phyloP scores from a whole-genome alignment of 371 early-diverging fungal species.

The Homolaphlyctis polyrhiza region DNA sequence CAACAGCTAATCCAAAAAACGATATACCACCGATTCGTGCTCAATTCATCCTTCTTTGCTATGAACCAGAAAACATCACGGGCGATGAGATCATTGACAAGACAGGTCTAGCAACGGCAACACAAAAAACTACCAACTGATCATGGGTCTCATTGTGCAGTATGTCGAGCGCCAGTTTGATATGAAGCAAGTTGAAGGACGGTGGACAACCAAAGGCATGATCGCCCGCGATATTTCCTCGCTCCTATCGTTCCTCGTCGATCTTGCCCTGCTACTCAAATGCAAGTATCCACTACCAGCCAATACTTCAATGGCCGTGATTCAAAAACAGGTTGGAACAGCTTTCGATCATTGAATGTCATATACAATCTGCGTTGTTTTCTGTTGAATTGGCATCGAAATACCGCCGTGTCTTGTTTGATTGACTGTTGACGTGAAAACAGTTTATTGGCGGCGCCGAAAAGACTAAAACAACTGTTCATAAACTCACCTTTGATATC shows the following conservation, averaged over 20 bases:
- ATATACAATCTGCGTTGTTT: too few species aligned
- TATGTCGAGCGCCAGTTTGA: slow-evolving; percentile 16
- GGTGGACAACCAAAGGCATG: slow-evolving; percentile 20
- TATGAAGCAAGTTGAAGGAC: slow-evolving; percentile 5
- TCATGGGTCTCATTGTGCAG: slow-evolving; percentile 8
- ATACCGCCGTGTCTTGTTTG: neutral
- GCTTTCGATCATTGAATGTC: too few species aligned
- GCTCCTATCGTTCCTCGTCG: slow-evolving; percentile 19
- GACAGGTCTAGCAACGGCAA: slow-evolving; percentile 9
- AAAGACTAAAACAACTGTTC: slow-evolving; percentile 20
- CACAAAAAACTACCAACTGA: slow-evolving; percentile 12
- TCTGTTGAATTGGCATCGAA: neutral
- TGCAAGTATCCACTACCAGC: slow-evolving; percentile 24
- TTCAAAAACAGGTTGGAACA: slow-evolving; percentile 15
- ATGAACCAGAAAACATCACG: slow-evolving; percentile 13
- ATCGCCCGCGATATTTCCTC: slow-evolving; percentile 14
- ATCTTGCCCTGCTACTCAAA: slow-evolving; percentile 14
- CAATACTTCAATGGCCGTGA: slow-evolving; percentile 17
- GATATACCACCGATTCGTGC: neutral
- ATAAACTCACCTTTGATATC: slow-evolving; percentile 22
- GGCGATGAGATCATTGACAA: slow-evolving; percentile 13
- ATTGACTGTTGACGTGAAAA: neutral
- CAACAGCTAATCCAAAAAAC: neutral
- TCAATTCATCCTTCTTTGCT: neutral
- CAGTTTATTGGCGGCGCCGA: slow-evolving; percentile 7